phyloP scores from a whole-genome alignment of 768 basidiomycete species.

The Rhizopogon vinicolor region DNA sequence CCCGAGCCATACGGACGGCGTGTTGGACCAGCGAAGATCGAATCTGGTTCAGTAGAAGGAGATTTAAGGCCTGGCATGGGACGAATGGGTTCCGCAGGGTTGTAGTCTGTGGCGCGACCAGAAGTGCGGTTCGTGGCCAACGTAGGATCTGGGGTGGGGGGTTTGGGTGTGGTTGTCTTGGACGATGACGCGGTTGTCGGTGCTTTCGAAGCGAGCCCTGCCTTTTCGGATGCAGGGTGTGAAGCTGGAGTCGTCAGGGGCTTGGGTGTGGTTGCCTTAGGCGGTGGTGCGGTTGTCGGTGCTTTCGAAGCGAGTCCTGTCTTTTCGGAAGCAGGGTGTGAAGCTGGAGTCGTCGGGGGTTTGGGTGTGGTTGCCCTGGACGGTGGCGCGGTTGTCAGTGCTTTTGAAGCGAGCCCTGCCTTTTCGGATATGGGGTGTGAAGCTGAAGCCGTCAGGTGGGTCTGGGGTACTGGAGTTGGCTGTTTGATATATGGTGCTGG shows the following conservation, averaged over 20 bases:
- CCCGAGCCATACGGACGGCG: not conserved
- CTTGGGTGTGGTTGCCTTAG: not conserved
- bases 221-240: not conserved
- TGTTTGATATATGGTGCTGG: not conserved
- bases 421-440: not conserved
- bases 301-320: not conserved
- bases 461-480: not conserved
- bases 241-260: not conserved
- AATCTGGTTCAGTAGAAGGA: not conserved
- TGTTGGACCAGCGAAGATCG: not conserved
- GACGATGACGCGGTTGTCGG: not conserved
- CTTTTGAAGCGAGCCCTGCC: not conserved
- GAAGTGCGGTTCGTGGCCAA: conserved; percentile 6
- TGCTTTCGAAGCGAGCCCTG: not conserved
- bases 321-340: not conserved
- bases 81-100: not conserved
- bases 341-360: not conserved
- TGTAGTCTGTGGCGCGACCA: not conserved
- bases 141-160: not conserved
- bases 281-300: not conserved
- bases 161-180: not conserved
- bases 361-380: not conserved
- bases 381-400: not conserved
- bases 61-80: not conserved
- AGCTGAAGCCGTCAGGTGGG: not conserved